Evolutionary conservation across 805 yeast genomes (phyloP).

Genomic region (Metschnikowia baotianmanensis): DNA sequence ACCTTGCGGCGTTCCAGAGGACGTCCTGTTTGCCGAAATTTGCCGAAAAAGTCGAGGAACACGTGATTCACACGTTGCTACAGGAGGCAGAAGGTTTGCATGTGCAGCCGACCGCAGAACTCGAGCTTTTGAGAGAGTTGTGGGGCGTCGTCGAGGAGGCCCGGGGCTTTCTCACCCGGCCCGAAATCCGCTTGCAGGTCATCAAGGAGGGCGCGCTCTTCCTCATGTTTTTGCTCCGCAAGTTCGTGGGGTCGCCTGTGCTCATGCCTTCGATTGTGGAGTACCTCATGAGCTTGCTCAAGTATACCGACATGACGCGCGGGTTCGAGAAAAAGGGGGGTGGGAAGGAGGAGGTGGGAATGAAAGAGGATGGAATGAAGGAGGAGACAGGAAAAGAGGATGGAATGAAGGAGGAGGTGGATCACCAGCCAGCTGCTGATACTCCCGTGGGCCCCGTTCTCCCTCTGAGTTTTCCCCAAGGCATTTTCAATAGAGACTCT

Average conservation of each 20-base stretch:
- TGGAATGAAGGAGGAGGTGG: not conserved
- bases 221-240: slow-evolving; percentile 16
- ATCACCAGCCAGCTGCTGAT: no score
- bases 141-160: slow-evolving; percentile 3
- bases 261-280: slow-evolving; percentile 1
- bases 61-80: slow-evolving; percentile 2
- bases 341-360: not conserved
- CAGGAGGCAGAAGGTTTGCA: slow-evolving; percentile 6
- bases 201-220: slow-evolving; percentile 4
- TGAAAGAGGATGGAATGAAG: not conserved
- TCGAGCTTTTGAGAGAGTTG: slow-evolving; percentile 6
- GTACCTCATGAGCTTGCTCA: slow-evolving; percentile 5
- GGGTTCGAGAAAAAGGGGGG: not conserved
- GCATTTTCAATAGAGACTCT: no score
- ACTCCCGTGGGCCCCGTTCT: no score
- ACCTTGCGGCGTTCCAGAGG: slow-evolving; percentile 3
- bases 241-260: slow-evolving; percentile 17
- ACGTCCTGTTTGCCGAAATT: slow-evolving; percentile 1
- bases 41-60: slow-evolving; percentile 1
- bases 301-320: slow-evolving; percentile 1
- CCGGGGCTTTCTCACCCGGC: slow-evolving; percentile 2
- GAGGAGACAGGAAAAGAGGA: not conserved
- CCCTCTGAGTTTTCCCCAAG: no score
- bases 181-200: slow-evolving; percentile 2
- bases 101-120: slow-evolving; percentile 10